phyloP scores from a whole-genome alignment of 768 basidiomycete species.

The Rhodotorula paludigena region DNA sequence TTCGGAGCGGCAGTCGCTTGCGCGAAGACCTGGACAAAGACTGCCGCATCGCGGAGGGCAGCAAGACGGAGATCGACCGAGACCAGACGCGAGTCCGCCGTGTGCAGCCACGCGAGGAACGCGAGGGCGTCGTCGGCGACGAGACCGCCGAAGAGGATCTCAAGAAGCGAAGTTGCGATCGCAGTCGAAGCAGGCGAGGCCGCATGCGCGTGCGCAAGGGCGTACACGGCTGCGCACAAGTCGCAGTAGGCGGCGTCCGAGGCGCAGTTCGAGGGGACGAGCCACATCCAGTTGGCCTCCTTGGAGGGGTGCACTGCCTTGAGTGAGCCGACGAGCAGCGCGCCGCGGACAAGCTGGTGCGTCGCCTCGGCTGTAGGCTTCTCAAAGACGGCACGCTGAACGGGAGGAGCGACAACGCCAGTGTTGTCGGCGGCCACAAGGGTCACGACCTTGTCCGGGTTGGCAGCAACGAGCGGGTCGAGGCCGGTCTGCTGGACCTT shows the following conservation, averaged over 20 bases:
- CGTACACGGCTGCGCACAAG: conserved; percentile 65
- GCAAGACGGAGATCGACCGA: conserved; percentile 50
- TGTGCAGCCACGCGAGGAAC: conserved; percentile 75
- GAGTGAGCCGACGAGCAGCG: conserved; percentile 39
- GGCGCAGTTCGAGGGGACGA: conserved; percentile 30
- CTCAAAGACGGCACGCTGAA: conserved; percentile 34
- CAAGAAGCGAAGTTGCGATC: conserved; percentile 50
- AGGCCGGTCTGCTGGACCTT: not conserved
- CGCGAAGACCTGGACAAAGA: conserved; percentile 72
- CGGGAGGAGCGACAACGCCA: not conserved
- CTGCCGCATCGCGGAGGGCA: conserved; percentile 68
- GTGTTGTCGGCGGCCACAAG: conserved; percentile 1
- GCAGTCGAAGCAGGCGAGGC: conserved; percentile 6
- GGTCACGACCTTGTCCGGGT: conserved; percentile 24
- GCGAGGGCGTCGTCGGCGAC: conserved; percentile 62
- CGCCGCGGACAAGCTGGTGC: conserved; percentile 32
- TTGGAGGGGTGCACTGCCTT: conserved; percentile 34
- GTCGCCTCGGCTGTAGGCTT: conserved; percentile 39
- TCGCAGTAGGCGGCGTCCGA: conserved; percentile 53
- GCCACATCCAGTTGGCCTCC: conserved; percentile 22
- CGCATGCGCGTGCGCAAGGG: conserved; percentile 62
- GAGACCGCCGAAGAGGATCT: conserved; percentile 62
- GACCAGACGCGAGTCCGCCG: conserved; percentile 8
- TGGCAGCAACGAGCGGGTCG: conserved; percentile 4
- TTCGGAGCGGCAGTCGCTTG: conserved; percentile 50